Base-by-base conservation (phyloP, 2,329 filamentous ascomycete species). In the Dryadomyces quercivorus region DNA sequence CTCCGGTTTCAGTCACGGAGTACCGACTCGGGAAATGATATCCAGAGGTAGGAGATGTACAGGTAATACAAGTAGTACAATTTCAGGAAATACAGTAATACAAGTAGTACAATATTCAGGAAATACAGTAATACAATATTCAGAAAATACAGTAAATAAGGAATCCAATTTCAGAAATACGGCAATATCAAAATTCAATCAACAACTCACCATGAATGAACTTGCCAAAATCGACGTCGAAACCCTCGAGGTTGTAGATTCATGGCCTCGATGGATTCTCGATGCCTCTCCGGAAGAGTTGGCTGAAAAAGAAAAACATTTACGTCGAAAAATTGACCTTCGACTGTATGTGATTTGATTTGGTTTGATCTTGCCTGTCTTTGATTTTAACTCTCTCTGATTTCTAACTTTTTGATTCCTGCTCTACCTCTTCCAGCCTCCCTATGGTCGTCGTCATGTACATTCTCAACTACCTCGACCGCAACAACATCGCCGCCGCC, bases 401-500 rank as follows among this genome's bases (percentile, higher is more conserved):
- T 31, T 2, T 22, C n/a, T n/a, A 12, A 10, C 18, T 22, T 18
- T 16, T 45, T n/a, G n/a, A 12, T 12, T 45, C 7, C n/a, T 20
- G 43, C 18, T 21, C 26, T 31, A 4, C 4, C 26, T 31, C 4
- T 31, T 8, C 26, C 43, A 51, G 49, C 7, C 60, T 64, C 61
- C 61, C 62, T 2, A 51, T 58, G 26, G 49, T 60, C 55, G 59
- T 61, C 7, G 56, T 63, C 51, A 63, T 65, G 61, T 65, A 61
- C 51, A 57, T 64, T 20, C 55, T 65, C n/a, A 63, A 64, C 58
- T 65, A 60, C 48, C 61, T 64, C 15, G 63, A 64, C 51, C 60
- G 63, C 13, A 62, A 63, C 21, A 65, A 67, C 51, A 67, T 67
- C 26, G 63, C 64, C 31, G 65, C 66, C 56, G 63, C 65, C 20